Percentiles rank a stretch among this genome's conserved stretches.
Conservation (phyloP, 1,284 basidiomycete genomes). For the Cryptococcus hybrid region DNA sequence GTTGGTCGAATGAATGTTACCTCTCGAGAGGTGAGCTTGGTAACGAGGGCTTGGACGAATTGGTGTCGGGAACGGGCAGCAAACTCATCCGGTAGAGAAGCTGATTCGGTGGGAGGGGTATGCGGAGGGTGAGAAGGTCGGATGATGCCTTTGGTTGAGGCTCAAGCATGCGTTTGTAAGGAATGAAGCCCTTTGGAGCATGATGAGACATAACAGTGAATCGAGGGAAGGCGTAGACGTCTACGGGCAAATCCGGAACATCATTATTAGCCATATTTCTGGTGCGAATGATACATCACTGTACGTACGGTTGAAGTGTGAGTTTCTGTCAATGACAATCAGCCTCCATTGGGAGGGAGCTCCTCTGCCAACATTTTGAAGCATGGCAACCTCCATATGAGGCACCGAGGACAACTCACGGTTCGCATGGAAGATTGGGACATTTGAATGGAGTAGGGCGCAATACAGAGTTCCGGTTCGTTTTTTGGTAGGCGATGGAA, state of each 20-base stretch:
- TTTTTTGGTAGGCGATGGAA: background rate
- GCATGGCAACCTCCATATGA: slow-evolving; percentile 61
- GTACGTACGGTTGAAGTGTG: slow-evolving; percentile 52
- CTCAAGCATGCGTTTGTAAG: slow-evolving; percentile 58
- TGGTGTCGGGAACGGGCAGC: slow-evolving; percentile 29
- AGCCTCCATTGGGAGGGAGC: slow-evolving; percentile 64
- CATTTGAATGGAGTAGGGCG: background rate
- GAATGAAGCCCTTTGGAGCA: slow-evolving; percentile 60
- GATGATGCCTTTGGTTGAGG: slow-evolving; percentile 11
- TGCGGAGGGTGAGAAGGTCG: slow-evolving; percentile 18
- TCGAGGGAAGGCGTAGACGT: slow-evolving; percentile 55
- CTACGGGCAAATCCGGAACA: slow-evolving; percentile 14
- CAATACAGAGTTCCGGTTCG: no score
- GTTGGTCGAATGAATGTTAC: slow-evolving; percentile 53
- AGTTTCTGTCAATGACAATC: slow-evolving; percentile 68
- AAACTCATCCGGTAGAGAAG: slow-evolving; percentile 1
- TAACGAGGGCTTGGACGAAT: slow-evolving; percentile 56
- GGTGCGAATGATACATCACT: background rate
- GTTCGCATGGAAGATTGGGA: slow-evolving; percentile 47
- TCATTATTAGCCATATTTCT: background rate
- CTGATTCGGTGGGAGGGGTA: slow-evolving; percentile 4
- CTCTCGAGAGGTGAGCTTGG: slow-evolving; percentile 52
- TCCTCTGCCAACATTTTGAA: slow-evolving; percentile 58
- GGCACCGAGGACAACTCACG: slow-evolving; percentile 60
- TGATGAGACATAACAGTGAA: slow-evolving; percentile 51